A percentile compares a stretch with the other conserved stretches of the same genome.
Evolutionary conservation across 1,284 basidiomycete genomes (phyloP).

Genomic region (Cryptococcus sp.): DNA sequence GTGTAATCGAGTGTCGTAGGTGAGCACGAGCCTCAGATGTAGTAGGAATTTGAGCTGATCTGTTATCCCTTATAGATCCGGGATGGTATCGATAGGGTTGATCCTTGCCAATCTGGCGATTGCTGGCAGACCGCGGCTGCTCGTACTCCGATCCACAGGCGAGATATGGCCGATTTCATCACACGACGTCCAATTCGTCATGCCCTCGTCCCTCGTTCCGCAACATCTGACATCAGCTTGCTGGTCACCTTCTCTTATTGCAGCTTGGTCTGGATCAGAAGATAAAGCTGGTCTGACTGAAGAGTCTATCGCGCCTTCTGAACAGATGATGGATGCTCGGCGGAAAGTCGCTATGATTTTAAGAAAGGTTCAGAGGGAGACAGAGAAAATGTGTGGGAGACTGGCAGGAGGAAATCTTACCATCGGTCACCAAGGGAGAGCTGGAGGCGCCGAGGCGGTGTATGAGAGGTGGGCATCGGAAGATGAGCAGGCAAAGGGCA

Average conservation of each 20-base stretch:
- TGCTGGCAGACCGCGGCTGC: constrained; percentile 29
- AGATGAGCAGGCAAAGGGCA: constrained; percentile 10
- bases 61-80: constrained; percentile 20
- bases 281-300: constrained; percentile 19
- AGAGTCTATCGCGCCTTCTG: constrained; percentile 12
- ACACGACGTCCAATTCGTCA: constrained; percentile 50
- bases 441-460: constrained; percentile 37
- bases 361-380: constrained; percentile 39
- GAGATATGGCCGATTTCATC: constrained; percentile 43
- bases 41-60: not conserved
- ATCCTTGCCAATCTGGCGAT: constrained; percentile 39
- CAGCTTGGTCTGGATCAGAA: constrained; percentile 20
- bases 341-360: constrained; percentile 39
- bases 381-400: constrained; percentile 40
- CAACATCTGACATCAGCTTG: constrained; percentile 19
- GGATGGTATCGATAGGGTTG: constrained; percentile 30
- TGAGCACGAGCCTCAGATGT: constrained; percentile 21
- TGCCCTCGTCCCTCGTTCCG: constrained; percentile 41
- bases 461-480: constrained; percentile 31
- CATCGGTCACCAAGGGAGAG: constrained; percentile 12
- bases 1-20: constrained; percentile 45
- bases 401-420: constrained; percentile 17
- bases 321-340: constrained; percentile 35
- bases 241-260: constrained; percentile 34
- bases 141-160: constrained; percentile 40